Evolutionary conservation across 352 stramenopile species (phyloP), one percentile per base, ranked within the genome.

Genomic region (Albugo laibachii): DNA sequence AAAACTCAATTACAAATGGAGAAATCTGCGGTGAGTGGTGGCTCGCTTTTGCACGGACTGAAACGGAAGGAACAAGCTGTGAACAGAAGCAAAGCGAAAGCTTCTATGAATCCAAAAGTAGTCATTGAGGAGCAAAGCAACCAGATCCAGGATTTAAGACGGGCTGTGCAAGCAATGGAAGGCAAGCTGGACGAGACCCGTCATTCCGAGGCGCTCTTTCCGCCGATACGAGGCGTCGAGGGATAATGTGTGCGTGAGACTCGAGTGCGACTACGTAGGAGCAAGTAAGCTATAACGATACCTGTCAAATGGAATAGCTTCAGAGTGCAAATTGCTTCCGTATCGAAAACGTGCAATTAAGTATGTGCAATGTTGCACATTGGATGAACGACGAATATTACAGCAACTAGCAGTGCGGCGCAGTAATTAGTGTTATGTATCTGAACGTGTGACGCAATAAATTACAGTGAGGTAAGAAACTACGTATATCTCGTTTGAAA

Each of bases 1-100:
- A 93, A 93, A 45, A 69, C 63, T n/a, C 74, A 67, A 36, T 58
- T 87, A 51, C 75, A 87, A 53, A 87, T 81, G 62, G 71, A 87
- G 49, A 65, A 70, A 12, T 72, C 75, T 2, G 69, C 62, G 20
- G 47, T 62, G 37, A 48, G 62, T 40, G 52, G 59, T 2, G 46
- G 24, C 8, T 8, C 8, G 8, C 24, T 31, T 31, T 8, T 31
- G 3, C 24, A 54, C 13, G 58, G 63, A 43, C 37, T 3, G n/a
- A 45, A 8, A 8, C 47, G 8, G 8, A 18, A 19, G 37, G 49
- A 51, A 19, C 15, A 20, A 18, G 3, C 10, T 24, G 15, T 42
- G 43, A 8, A 10, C 47, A 47, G 20, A 18, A 18, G 47, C 47
- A 24, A 36, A 10, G 10, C 47, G 3, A 13, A 13, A 15, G 16